Evolutionary conservation across 768 basidiomycete genomes (phyloP).

Genomic region (Suillus variegatus): DNA sequence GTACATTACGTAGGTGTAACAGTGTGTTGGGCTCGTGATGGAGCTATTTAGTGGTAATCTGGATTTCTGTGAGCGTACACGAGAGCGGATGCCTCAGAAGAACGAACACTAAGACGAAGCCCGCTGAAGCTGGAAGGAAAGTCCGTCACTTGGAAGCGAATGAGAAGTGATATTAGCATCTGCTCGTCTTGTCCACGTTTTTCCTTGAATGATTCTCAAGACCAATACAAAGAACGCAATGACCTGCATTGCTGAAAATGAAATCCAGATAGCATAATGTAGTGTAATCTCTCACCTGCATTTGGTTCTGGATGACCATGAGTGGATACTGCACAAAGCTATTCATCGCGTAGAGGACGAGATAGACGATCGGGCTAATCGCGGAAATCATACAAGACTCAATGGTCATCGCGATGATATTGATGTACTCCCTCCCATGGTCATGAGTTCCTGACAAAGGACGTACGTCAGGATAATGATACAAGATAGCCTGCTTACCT

Average conservation of each 20-base stretch:
- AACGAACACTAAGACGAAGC: neutral
- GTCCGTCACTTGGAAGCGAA: neutral
- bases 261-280: neutral
- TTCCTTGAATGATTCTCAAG: constrained; percentile 6
- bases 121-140: neutral
- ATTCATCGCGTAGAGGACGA: constrained; percentile 1
- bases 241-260: neutral
- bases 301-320: constrained; percentile 6
- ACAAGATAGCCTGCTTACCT: neutral
- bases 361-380: constrained; percentile 9
- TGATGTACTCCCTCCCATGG: constrained; percentile 1
- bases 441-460: neutral
- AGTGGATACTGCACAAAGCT: constrained; percentile 8
- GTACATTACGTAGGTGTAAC: neutral
- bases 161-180: neutral
- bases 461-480: neutral
- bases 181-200: constrained; percentile 1
- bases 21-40: neutral
- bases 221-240: constrained; percentile 8
- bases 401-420: constrained; percentile 2
- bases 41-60: neutral
- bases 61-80: neutral
- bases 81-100: neutral
- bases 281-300: constrained; percentile 5
- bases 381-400: constrained; percentile 9